A percentile compares a stretch with the other conserved stretches of the same genome.
phyloP scores from a whole-genome alignment of 352 stramenopile genomes.

The Hyaloperonospora arabidopsidis region DNA sequence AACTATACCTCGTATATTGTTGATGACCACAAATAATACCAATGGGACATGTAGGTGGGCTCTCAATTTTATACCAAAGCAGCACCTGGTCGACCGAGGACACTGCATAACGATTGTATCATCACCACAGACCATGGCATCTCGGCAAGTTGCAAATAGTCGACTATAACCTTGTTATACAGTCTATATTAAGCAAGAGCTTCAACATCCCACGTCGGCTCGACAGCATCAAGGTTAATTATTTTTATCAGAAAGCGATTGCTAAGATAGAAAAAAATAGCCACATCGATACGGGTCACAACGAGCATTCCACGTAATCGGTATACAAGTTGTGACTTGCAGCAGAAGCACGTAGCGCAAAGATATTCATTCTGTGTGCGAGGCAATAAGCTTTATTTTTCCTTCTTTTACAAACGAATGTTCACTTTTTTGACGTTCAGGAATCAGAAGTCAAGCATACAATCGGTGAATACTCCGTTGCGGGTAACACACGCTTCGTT shows the following conservation, averaged over 20 bases:
- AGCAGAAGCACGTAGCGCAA: too few species aligned
- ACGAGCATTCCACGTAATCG: too few species aligned
- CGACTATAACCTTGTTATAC: background rate
- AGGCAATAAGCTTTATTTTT: constrained; percentile 42
- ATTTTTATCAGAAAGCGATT: constrained; percentile 77
- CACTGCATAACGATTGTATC: constrained; percentile 28
- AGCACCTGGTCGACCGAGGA: constrained; percentile 78
- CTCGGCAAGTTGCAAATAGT: background rate
- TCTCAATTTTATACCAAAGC: constrained; percentile 63
- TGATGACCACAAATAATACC: too few species aligned
- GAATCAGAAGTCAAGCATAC: constrained; percentile 80
- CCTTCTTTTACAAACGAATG: constrained; percentile 45
- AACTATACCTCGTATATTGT: too few species aligned
- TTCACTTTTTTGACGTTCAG: constrained; percentile 53
- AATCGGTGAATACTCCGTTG: constrained; percentile 67
- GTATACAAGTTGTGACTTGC: too few species aligned
- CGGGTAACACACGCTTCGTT: constrained; percentile 50
- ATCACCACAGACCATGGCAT: background rate
- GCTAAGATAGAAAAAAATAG: constrained; percentile 30
- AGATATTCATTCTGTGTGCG: background rate
- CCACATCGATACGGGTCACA: too few species aligned
- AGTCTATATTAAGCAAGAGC: constrained; percentile 69
- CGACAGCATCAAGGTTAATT: constrained; percentile 33
- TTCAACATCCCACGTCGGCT: constrained; percentile 65
- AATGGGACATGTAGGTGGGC: constrained; percentile 53